Percentiles rank a stretch among this genome's conserved stretches.
phyloP scores from a whole-genome alignment of 495 filamentous ascomycete genomes.

The Paragyromitra xinjiangensis region DNA sequence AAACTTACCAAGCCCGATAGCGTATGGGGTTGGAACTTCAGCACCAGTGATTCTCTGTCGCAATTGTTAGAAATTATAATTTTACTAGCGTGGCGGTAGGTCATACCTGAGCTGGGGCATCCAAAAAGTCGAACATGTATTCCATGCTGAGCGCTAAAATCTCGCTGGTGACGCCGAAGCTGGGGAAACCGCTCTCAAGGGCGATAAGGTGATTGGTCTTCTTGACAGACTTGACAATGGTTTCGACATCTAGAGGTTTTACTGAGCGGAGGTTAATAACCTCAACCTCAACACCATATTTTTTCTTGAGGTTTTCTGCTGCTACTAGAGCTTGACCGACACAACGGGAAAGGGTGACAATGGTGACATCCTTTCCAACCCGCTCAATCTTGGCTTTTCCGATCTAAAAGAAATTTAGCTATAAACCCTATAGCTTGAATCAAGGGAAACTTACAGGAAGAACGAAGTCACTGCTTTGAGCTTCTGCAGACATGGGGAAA shows the following conservation, averaged over 20 bases:
- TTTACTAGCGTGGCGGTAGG: background rate
- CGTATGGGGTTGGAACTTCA: slow-evolving; percentile 95
- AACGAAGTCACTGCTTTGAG: slow-evolving; percentile 94
- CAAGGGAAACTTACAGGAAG: slow-evolving; percentile 66
- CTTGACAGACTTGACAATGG: slow-evolving; percentile 95
- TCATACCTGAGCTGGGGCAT: slow-evolving; percentile 78
- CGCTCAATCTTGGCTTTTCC: slow-evolving; percentile 99
- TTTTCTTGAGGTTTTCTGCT: slow-evolving; percentile 88
- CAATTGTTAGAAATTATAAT: slow-evolving; percentile 12
- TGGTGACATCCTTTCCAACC: slow-evolving; percentile 91
- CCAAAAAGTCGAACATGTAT: slow-evolving; percentile 97
- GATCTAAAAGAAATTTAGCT: slow-evolving; percentile 61
- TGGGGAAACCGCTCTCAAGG: slow-evolving; percentile 95
- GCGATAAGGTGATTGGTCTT: slow-evolving; percentile 93
- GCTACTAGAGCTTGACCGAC: slow-evolving; percentile 91
- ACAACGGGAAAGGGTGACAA: slow-evolving; percentile 91
- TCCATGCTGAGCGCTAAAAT: slow-evolving; percentile 94
- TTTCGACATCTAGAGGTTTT: slow-evolving; percentile 95
- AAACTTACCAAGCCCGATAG: slow-evolving; percentile 58
- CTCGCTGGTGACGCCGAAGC: slow-evolving; percentile 89
- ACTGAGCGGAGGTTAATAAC: slow-evolving; percentile 97
- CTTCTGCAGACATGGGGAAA: slow-evolving; percentile 96
- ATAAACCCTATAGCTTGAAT: slow-evolving; percentile 16
- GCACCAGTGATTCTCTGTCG: slow-evolving; percentile 81
- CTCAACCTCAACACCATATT: slow-evolving; percentile 94